Percentiles rank a stretch among this genome's conserved stretches.
phyloP scores from a whole-genome alignment of 140 eudicot species.

The Flaveria floridana region DNA sequence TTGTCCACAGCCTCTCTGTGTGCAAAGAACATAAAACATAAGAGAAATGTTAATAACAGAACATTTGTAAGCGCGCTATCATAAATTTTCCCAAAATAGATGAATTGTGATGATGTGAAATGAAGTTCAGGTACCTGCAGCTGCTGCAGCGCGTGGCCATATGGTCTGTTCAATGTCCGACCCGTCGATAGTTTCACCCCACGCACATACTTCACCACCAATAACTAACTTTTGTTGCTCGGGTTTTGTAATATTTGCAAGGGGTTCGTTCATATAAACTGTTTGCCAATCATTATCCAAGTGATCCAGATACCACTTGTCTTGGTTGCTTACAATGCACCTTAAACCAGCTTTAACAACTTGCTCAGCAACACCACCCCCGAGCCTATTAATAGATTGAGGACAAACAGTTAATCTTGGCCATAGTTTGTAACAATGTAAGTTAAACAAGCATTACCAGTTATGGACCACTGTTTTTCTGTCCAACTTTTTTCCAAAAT shows the following conservation, averaged over 20 bases:
- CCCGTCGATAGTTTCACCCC: constrained; percentile 84
- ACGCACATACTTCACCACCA: constrained; percentile 94
- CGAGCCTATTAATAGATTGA: constrained; percentile 55
- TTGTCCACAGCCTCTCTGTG: constrained; percentile 90
- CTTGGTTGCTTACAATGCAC: constrained; percentile 95
- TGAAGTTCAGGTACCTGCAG: constrained; percentile 62
- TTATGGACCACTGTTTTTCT: constrained; percentile 82
- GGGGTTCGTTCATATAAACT: constrained; percentile 77
- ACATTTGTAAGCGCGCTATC: not conserved
- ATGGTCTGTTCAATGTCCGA: constrained; percentile 85
- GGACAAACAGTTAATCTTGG: constrained; percentile 1
- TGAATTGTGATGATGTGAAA: not conserved
- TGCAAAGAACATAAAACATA: not conserved
- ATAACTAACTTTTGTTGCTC: constrained; percentile 59
- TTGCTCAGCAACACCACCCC: constrained; percentile 76
- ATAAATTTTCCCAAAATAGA: not conserved
- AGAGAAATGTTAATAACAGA: constrained; percentile 16
- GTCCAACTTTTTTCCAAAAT: constrained; percentile 73
- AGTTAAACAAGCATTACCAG: constrained; percentile 51
- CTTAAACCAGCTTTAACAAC: constrained; percentile 80
- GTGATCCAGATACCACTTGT: constrained; percentile 90
- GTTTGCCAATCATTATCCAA: constrained; percentile 61
- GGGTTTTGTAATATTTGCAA: constrained; percentile 70
- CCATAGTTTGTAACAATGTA: constrained; percentile 1
- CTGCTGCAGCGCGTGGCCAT: constrained; percentile 99